These are phyloP conservation scores for Pilobolus umbonatus DNA, from an alignment of 192 early-diverging fungal species.

Conservation along the genomic window DNA sequence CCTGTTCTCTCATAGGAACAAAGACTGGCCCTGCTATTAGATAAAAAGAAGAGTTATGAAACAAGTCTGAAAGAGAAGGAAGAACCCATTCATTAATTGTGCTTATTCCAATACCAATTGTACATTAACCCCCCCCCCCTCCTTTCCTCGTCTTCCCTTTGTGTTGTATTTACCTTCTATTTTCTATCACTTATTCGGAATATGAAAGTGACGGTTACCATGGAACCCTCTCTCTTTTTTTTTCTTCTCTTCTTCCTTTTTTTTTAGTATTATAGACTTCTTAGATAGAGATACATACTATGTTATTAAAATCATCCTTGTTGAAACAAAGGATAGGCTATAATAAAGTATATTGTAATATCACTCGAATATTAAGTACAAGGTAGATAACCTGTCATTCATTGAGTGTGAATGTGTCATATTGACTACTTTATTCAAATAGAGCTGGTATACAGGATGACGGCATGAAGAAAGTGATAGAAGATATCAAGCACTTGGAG, in stretches of 20 bases:
- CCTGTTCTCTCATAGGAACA: constrained; percentile 15
- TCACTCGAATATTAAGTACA: constrained; percentile 1
- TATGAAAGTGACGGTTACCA: not conserved
- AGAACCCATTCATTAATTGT: too few species aligned
- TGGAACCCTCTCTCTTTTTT: constrained; percentile 1
- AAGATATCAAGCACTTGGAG: constrained; percentile 24
- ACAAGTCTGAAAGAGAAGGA: constrained; percentile 1
- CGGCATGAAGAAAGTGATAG: constrained; percentile 10
- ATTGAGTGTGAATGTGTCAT: too few species aligned
- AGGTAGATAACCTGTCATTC: too few species aligned
- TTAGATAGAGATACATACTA: too few species aligned
- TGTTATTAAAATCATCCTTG: too few species aligned
- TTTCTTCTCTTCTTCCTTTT: not conserved
- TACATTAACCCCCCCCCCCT: too few species aligned
- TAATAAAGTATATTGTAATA: not conserved
- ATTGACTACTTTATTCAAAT: constrained; percentile 4
- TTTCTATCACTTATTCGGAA: not conserved
- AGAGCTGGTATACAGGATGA: constrained; percentile 4
- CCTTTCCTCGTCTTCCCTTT: too few species aligned
- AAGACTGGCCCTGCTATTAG: constrained; percentile 23
- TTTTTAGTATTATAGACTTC: not conserved
- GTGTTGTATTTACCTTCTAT: not conserved
- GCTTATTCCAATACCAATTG: too few species aligned
- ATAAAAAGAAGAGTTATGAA: constrained; percentile 16
- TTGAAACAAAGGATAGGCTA: not conserved